These are phyloP conservation scores for Lactifluus volemus DNA, from an alignment of 768 basidiomycete species.

Conservation along the genomic window DNA sequence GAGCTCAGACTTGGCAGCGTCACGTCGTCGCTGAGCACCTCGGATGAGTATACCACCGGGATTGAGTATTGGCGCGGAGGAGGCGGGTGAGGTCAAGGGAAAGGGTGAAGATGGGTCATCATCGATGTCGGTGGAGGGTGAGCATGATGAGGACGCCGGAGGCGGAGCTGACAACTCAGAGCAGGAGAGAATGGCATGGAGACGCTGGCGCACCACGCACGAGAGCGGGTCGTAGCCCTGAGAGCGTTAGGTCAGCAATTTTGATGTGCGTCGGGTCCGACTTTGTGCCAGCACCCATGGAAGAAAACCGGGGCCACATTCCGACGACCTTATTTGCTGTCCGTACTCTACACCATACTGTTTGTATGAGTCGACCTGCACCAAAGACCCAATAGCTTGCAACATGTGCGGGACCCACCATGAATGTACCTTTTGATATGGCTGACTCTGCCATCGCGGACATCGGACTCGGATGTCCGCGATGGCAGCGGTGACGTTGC, in stretches of 20 bases:
- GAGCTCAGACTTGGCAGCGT: conserved; percentile 90
- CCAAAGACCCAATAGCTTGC: conserved; percentile 73
- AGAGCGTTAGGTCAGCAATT: conserved; percentile 83
- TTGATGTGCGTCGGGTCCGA: conserved; percentile 91
- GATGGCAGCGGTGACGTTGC: too few species aligned
- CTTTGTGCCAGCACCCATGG: conserved; percentile 43
- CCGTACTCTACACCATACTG: conserved; percentile 51
- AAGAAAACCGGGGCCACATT: conserved; percentile 40
- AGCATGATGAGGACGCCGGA: not conserved
- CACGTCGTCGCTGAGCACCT: conserved; percentile 81
- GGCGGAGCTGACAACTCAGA: too few species aligned
- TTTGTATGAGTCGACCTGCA: conserved; percentile 82
- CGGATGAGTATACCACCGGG: conserved; percentile 70
- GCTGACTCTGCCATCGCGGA: too few species aligned
- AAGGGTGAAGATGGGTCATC: not conserved
- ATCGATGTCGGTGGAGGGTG: not conserved
- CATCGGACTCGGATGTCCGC: too few species aligned
- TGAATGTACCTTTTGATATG: too few species aligned
- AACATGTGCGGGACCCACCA: too few species aligned
- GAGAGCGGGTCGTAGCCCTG: conserved; percentile 96
- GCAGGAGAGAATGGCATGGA: conserved; percentile 38
- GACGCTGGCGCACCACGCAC: conserved; percentile 73
- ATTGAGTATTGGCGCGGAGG: too few species aligned
- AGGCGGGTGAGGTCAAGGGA: too few species aligned
- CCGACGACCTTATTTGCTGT: conserved; percentile 88